Conservation (phyloP, 1,284 basidiomycete species). For the Naganishia liquefaciens region DNA sequence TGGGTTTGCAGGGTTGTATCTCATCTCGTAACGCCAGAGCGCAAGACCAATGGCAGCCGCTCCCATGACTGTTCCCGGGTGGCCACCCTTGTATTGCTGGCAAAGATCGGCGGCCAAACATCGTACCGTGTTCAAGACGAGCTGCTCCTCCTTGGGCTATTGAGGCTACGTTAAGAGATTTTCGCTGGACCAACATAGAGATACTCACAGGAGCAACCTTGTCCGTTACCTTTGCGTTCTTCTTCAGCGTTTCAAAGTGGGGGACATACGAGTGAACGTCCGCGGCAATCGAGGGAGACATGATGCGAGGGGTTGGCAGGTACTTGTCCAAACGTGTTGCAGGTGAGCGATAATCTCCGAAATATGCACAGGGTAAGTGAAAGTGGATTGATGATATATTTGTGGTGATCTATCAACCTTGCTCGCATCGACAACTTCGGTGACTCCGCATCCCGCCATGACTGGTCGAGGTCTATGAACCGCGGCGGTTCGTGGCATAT, state of each 20-base stretch:
- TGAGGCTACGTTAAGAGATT: background rate
- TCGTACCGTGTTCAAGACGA: slow-evolving; percentile 50
- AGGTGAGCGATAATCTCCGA: too few species aligned
- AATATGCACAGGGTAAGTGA: too few species aligned
- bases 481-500: too few species aligned
- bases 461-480: too few species aligned
- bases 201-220: slow-evolving; percentile 21
- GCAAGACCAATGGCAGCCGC: slow-evolving; percentile 47
- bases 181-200: too few species aligned
- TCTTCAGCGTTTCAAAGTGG: slow-evolving; percentile 19
- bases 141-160: slow-evolving; percentile 32
- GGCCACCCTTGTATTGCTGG: slow-evolving; percentile 52
- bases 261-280: slow-evolving; percentile 8
- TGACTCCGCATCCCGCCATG: too few species aligned
- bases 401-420: too few species aligned
- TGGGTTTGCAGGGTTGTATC: slow-evolving; percentile 48
- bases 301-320: background rate
- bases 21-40: slow-evolving; percentile 45
- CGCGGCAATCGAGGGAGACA: slow-evolving; percentile 15
- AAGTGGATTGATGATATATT: too few species aligned
- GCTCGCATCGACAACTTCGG: too few species aligned
- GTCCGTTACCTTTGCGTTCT: slow-evolving; percentile 19
- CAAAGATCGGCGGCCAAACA: slow-evolving; percentile 51
- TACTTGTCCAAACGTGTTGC: too few species aligned
- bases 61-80: slow-evolving; percentile 56